Evolutionary conservation across 352 stramenopile species (phyloP), one percentile per base, ranked within the genome.

Genomic region (Phytophthora pini): DNA sequence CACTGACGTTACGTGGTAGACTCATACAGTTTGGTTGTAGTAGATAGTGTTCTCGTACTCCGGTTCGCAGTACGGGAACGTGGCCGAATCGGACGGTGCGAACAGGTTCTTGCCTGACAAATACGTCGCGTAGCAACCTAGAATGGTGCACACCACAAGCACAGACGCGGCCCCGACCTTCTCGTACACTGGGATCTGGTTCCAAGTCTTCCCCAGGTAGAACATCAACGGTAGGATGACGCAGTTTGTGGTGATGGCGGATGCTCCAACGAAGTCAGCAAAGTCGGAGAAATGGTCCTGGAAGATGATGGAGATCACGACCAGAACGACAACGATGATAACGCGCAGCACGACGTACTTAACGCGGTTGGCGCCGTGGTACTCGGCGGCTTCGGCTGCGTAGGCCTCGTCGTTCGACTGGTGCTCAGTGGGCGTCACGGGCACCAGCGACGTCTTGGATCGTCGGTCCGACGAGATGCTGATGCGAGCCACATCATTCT

Each of bases 61-160:
- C 7, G 51, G 63, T 17, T 56, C 61, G 56, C 78, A 87, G 60
- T 72, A 79, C 15, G 68, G 63, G 46, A 77, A 79, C 13, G 45
- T 55, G 15, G 44, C 65, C 4, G 48, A 43, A 17, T 70, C 58
- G 1, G 51, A 63, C 29, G 76, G 73, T 2, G 64, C 70, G 45
- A 82, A 79, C n/a, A 83, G 61, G 31, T 68, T 72, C 48, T 79
- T 74, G 29, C 64, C 72, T 7, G 68, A 65, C 27, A 51, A 72
- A 47, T 74, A 74, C 12, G 70, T 77, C 20, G 77, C 73, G 56
- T 83, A 86, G n/a, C 61, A 66, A 22, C 72, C 72, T 13, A 82
- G 53, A 13, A 65, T 32, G 7, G 55, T 57, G 22, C 72, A 80
- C 24, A 81, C 60, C 0, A 65, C 38, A 5, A 79, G 43, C 22